Evolutionary conservation across 2,329 filamentous ascomycete genomes (phyloP).

Genomic region (Aspergillus viridinutans): DNA sequence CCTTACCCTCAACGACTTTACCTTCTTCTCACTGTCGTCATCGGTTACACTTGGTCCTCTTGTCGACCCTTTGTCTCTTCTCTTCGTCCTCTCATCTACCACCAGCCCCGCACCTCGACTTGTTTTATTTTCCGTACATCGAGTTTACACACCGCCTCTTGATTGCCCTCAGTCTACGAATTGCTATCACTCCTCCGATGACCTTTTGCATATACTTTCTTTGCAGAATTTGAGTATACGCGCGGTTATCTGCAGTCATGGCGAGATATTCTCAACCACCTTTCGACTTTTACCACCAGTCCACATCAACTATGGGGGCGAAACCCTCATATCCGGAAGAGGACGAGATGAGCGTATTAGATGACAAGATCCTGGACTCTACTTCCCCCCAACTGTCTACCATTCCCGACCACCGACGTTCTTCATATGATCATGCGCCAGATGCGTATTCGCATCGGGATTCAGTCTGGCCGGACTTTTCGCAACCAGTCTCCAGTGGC

Average conservation of each 20-base stretch:
- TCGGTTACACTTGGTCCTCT: not conserved
- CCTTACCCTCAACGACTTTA: not conserved
- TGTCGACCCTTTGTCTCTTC: not conserved
- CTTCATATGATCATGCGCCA: conserved; percentile 46
- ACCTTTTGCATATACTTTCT: conserved; percentile 6
- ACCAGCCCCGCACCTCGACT: conserved; percentile 14
- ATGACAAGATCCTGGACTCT: conserved; percentile 50
- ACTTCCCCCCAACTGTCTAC: conserved; percentile 48
- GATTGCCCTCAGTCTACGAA: conserved; percentile 3
- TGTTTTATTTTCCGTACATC: conserved; percentile 10
- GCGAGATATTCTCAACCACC: conserved; percentile 43
- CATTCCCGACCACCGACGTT: conserved; percentile 39
- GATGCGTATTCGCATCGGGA: conserved; percentile 52
- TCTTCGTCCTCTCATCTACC: conserved; percentile 5
- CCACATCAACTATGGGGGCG: conserved; percentile 40
- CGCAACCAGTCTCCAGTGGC: conserved; percentile 39
- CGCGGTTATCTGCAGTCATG: conserved; percentile 31
- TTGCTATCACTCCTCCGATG: not conserved
- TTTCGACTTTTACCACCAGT: conserved; percentile 43
- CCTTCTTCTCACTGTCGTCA: not conserved
- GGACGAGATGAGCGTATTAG: conserved; percentile 51
- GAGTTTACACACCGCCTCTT: conserved; percentile 22
- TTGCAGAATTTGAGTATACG: conserved; percentile 11
- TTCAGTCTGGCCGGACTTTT: conserved; percentile 48
- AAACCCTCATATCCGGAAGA: conserved; percentile 41